phyloP scores from a whole-genome alignment of 2,329 filamentous ascomycete species.

The Parascedosporium putredinis region DNA sequence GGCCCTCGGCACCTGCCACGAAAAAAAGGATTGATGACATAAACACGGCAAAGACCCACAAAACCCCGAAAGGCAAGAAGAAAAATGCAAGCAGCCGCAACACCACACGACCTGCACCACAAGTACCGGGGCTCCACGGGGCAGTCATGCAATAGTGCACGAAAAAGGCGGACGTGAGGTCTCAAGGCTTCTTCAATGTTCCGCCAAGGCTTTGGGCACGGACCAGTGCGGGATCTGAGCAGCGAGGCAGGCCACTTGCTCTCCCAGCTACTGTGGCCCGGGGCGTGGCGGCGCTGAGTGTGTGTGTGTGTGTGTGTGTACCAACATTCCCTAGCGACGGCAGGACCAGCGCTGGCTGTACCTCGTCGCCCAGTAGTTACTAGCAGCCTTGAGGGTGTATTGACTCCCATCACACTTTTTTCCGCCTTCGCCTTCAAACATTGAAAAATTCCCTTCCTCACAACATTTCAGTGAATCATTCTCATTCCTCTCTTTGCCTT shows the following conservation, averaged over 20 bases:
- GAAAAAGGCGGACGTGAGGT: not conserved
- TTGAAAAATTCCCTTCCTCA: slow-evolving; percentile 1
- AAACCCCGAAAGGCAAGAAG: no score
- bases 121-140: not conserved
- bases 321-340: no score
- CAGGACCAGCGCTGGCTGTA: not conserved
- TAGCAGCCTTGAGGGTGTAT: slow-evolving; percentile 2
- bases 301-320: no score
- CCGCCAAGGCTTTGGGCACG: slow-evolving; percentile 1
- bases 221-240: not conserved
- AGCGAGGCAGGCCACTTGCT: not conserved
- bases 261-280: no score
- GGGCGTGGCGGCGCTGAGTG: no score
- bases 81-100: no score
- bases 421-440: slow-evolving; percentile 1
- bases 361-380: not conserved
- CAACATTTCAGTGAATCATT: slow-evolving; percentile 4
- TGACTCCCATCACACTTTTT: slow-evolving; percentile 8
- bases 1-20: no score
- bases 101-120: not conserved
- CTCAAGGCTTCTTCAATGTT: not conserved
- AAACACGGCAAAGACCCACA: no score
- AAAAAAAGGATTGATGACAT: no score
- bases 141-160: not conserved
- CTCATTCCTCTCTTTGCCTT: not conserved